Percentiles rank a stretch among this genome's conserved stretches.
phyloP scores from a whole-genome alignment of 108 stramenopile species.

The Nannochloropsis gaditana region DNA sequence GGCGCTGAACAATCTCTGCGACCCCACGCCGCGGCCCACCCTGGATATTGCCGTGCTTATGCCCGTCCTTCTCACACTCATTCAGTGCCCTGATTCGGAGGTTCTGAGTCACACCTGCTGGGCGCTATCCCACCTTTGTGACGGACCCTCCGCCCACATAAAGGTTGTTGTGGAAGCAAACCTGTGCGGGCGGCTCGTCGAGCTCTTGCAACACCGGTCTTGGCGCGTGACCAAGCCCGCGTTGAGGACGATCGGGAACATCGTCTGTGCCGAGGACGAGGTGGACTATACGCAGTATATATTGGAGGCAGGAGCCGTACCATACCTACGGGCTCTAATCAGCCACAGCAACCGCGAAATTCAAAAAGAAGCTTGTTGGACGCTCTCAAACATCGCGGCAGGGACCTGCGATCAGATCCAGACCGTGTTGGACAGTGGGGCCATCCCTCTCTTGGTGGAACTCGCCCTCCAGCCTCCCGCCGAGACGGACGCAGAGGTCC shows the following conservation, averaged over 20 bases:
- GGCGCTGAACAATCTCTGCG: conserved; percentile 48
- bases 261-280: conserved; percentile 90
- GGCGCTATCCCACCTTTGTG: conserved; percentile 86
- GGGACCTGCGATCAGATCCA: conserved; percentile 92
- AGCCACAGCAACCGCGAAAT: conserved; percentile 85
- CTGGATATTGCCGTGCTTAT: conserved; percentile 70
- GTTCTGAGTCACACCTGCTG: conserved; percentile 87
- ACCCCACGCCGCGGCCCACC: conserved; percentile 56
- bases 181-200: conserved; percentile 82
- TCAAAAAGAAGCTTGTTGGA: conserved; percentile 97
- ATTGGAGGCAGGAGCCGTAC: conserved; percentile 81
- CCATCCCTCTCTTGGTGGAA: conserved; percentile 73
- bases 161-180: conserved; percentile 72
- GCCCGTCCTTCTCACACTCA: conserved; percentile 69
- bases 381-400: conserved; percentile 91
- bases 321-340: conserved; percentile 66
- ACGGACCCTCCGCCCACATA: conserved; percentile 84
- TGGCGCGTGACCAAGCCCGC: conserved; percentile 92
- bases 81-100: conserved; percentile 74
- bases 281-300: conserved; percentile 90
- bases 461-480: conserved; percentile 61
- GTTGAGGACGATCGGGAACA: conserved; percentile 81
- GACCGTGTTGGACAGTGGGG: conserved; percentile 76
- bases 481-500: conserved; percentile 61
- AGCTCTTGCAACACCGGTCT: conserved; percentile 69